Base-by-base conservation (phyloP, 257 asterid species). In the Solanum piurae region DNA sequence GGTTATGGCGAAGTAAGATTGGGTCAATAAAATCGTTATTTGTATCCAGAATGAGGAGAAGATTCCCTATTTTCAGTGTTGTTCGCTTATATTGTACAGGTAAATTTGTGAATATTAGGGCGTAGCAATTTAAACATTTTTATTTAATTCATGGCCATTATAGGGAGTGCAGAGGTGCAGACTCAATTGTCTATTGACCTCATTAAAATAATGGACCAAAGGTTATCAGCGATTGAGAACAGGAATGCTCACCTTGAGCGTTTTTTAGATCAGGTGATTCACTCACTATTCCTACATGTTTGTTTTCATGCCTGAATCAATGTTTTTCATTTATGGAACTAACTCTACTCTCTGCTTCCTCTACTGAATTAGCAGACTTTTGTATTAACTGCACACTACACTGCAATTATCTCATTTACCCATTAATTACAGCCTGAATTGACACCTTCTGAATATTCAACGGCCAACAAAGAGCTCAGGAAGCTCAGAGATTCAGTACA, bases 391-490 rank as follows among this genome's bases (percentile, higher is more conserved):
- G 83, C 79, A 74, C 52, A 9, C 52, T 74, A 74, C 31, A 20
- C 31, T 74, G 40, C 52, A 74, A 36, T 36, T 36, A 74, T 74
- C 20, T 74, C 31, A 36, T 84, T 83, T 84, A 86, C 89, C 86
- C 71, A 18, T 77, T 92, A 87, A 94, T 93, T 92, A 87, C 94
- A 97, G 99, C 92, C 99, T 27, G 98, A 95, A 58, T 93, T 90
- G 64, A 92, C 92, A 83, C 98, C 98, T 12, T 94, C 92, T 52
- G 96, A 95, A 55, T 95, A 95, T 89, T 92, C 98, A 42, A 89
- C 76, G 74, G 98, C 98, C 71, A 95, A 95, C 86, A 97, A 95
- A 88, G 98, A 97, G 94, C 93, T 97, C 34, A 94, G 93, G 92
- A 95, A 90, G 90, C 95, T 95, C 88, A 96, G 93, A 40, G 91